phyloP scores from a whole-genome alignment of 2,329 filamentous ascomycete genomes.

The Diaporthe amygdali region DNA sequence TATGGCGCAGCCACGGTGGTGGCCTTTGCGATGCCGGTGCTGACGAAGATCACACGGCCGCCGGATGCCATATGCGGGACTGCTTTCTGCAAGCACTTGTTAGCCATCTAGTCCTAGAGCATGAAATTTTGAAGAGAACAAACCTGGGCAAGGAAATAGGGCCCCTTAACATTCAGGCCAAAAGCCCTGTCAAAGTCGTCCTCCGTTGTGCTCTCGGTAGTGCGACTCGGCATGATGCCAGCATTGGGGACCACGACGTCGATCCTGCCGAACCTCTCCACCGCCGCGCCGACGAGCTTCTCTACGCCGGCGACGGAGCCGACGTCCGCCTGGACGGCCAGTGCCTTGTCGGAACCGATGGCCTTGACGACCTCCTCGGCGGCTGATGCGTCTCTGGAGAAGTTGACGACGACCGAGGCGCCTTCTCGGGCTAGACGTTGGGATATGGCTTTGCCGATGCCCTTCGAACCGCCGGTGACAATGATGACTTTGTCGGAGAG shows the following conservation, averaged over 20 bases:
- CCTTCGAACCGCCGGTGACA: conserved; percentile 81
- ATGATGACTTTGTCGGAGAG: conserved; percentile 75
- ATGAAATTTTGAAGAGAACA: not conserved
- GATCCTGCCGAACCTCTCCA: conserved; percentile 58
- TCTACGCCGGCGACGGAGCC: conserved; percentile 50
- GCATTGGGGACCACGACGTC: conserved; percentile 66
- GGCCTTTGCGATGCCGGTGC: conserved; percentile 43
- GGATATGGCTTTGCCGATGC: conserved; percentile 84
- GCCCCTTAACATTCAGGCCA: conserved; percentile 62
- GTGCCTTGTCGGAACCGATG: conserved; percentile 52
- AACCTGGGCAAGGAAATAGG: conserved; percentile 56
- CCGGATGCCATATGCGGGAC: conserved; percentile 55
- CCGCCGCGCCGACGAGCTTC: conserved; percentile 52
- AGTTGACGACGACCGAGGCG: conserved; percentile 71
- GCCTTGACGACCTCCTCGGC: conserved; percentile 50
- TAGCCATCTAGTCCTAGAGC: not conserved
- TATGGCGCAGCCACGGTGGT: conserved; percentile 49
- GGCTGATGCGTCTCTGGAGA: conserved; percentile 53
- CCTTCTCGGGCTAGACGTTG: conserved; percentile 85
- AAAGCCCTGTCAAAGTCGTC: conserved; percentile 55
- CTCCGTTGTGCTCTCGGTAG: conserved; percentile 54
- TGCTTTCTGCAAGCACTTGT: conserved; percentile 46
- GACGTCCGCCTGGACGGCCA: conserved; percentile 63
- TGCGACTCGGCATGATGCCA: conserved; percentile 54
- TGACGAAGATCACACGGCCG: conserved; percentile 57